These are phyloP conservation scores for Glutinoglossum americanum DNA, from an alignment of 495 filamentous ascomycete species.

Conservation along the genomic window DNA sequence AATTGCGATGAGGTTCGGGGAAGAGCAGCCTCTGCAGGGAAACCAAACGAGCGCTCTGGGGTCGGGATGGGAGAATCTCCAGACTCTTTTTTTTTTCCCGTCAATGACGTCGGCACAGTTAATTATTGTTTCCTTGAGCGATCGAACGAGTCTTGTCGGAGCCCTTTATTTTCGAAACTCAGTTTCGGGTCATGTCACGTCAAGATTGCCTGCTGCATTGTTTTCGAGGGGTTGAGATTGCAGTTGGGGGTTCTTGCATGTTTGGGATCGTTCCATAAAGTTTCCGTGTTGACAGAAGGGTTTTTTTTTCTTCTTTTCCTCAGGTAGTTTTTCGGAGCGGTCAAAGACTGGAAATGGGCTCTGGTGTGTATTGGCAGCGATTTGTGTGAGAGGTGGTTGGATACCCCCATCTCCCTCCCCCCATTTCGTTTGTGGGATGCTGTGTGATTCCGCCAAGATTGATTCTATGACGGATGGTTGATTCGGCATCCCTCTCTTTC, in stretches of 20 bases:
- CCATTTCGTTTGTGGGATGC: neutral
- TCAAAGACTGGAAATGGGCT: neutral
- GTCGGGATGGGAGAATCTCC: neutral
- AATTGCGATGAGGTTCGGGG: neutral
- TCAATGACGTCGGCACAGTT: too few species aligned
- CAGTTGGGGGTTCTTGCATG: neutral
- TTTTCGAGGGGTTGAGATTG: neutral
- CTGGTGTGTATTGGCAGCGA: slow-evolving; percentile 1
- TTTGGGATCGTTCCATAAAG: neutral
- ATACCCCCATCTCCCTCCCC: neutral
- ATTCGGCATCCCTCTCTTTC: neutral
- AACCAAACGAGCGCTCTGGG: neutral
- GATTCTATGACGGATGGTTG: neutral
- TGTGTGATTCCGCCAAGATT: neutral
- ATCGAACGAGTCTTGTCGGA: neutral
- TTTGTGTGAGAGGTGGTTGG: neutral
- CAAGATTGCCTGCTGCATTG: neutral
- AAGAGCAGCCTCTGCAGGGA: neutral
- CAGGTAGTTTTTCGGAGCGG: neutral
- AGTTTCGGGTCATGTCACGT: neutral
- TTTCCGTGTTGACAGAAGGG: neutral
- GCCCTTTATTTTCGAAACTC: neutral
- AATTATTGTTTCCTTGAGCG: neutral
- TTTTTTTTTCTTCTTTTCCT: too few species aligned
- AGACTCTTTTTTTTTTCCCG: neutral